Evolutionary conservation across 371 early-diverging fungal genomes (phyloP).

Genomic region (Mucor sp.): DNA sequence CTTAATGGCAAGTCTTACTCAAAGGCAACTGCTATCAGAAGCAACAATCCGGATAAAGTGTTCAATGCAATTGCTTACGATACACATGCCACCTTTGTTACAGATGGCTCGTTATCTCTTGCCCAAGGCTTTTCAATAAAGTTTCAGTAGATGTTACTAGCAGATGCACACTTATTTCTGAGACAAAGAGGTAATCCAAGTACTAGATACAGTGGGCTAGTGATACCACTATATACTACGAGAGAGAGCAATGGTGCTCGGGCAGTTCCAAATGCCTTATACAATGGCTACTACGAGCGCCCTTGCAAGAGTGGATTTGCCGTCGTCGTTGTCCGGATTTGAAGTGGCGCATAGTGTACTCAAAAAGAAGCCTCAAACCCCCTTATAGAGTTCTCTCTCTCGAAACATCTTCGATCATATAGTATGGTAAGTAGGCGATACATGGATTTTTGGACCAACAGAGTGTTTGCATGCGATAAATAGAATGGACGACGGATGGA

Average conservation of each 20-base stretch:
- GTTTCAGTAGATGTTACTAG: not conserved
- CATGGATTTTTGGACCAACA: not conserved
- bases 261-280: no score
- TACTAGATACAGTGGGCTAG: no score
- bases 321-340: constrained; percentile 2
- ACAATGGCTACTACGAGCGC: not conserved
- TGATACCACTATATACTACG: no score
- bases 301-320: not conserved
- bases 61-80: not conserved
- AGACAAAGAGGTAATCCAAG: no score
- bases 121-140: not conserved
- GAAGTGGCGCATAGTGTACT: not conserved
- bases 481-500: constrained; percentile 12
- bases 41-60: not conserved
- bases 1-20: not conserved
- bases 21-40: not conserved
- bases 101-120: not conserved
- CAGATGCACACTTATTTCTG: no score
- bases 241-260: no score
- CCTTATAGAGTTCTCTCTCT: constrained; percentile 11
- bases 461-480: not conserved
- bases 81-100: not conserved
- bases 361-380: not conserved
- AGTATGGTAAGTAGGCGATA: constrained; percentile 17
- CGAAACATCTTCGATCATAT: constrained; percentile 11